Evolutionary conservation across 441 rosid genomes (phyloP).

Genomic region (Populus hybrid): DNA sequence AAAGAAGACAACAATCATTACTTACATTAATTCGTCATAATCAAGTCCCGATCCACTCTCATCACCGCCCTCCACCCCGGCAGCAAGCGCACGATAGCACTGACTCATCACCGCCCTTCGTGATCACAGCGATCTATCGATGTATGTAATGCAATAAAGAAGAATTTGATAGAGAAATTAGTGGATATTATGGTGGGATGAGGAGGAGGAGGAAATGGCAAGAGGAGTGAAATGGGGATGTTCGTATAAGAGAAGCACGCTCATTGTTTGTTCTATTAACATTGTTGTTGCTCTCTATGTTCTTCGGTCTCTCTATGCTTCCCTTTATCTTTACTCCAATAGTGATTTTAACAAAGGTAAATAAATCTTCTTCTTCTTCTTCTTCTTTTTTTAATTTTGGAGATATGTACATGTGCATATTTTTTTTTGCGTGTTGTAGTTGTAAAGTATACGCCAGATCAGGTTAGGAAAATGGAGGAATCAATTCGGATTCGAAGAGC

Average conservation of each 20-base stretch:
- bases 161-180: conserved; percentile 4
- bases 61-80: not conserved
- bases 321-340: conserved; percentile 66
- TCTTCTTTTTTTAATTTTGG: not conserved
- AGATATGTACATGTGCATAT: not conserved
- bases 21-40: not conserved
- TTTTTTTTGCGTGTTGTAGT: conserved; percentile 32
- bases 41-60: not conserved
- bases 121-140: not conserved
- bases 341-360: conserved; percentile 35
- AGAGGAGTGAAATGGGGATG: conserved; percentile 48
- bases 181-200: conserved; percentile 65
- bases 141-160: not conserved
- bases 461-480: conserved; percentile 90
- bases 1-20: not conserved
- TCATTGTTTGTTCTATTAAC: conserved; percentile 76
- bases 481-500: conserved; percentile 79
- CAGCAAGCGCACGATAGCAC: conserved; percentile 11
- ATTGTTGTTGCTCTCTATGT: conserved; percentile 87
- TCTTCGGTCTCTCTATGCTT: conserved; percentile 75
- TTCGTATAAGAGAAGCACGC: conserved; percentile 80
- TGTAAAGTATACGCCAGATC: conserved; percentile 70
- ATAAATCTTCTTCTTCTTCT: not conserved
- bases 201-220: conserved; percentile 40
- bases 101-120: too few relatives aligned